A percentile compares a stretch with the other conserved stretches of the same genome.
Conservation (phyloP, 345 rosid species). For the Populus tremula region DNA sequence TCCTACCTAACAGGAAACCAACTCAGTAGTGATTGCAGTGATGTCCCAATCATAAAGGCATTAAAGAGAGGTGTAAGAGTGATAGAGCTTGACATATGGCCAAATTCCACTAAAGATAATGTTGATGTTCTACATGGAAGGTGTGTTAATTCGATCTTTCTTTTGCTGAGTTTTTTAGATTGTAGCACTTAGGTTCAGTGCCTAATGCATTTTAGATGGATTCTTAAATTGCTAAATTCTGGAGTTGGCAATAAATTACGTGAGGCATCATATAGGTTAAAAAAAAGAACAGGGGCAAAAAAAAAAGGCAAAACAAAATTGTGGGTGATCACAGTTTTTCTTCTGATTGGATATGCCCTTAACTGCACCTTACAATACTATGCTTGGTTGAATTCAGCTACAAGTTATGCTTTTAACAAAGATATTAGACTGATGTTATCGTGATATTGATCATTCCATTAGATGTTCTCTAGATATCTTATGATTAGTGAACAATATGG, state of each 20-base stretch:
- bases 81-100: constrained; percentile 34
- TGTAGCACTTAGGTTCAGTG: not conserved
- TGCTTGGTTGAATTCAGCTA: not conserved
- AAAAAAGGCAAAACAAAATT: not conserved
- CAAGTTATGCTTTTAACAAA: not conserved
- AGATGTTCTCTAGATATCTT: not conserved
- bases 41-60: constrained; percentile 20
- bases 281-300: not conserved
- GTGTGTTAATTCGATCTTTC: not conserved
- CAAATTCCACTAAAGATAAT: constrained; percentile 19
- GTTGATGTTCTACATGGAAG: constrained; percentile 28
- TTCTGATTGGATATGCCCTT: not conserved
- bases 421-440: not conserved
- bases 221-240: not conserved
- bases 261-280: not conserved
- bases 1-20: constrained; percentile 33
- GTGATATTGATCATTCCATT: not conserved
- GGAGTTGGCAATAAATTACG: not conserved
- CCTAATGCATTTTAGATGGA: not conserved
- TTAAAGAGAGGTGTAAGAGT: constrained; percentile 28
- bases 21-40: constrained; percentile 29
- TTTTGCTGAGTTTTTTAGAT: not conserved
- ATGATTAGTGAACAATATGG: not conserved
- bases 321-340: not conserved
- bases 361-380: not conserved